Base-by-base conservation (phyloP, 192 early-diverging fungal genomes). In the Gaertneriomyces semiglobifer region DNA sequence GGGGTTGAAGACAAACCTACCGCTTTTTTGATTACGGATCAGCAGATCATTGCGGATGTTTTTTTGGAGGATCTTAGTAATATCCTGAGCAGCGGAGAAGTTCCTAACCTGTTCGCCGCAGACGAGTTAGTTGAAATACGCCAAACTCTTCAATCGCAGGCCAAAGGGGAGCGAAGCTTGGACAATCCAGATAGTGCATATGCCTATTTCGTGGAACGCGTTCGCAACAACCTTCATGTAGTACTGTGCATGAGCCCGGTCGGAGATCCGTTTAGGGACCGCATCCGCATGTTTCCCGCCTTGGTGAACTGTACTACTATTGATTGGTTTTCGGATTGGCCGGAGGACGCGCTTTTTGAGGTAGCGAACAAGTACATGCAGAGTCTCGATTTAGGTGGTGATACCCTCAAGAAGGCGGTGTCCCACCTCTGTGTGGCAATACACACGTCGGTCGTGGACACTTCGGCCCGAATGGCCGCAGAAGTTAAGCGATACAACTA, bases 281-380 rank as follows among this genome's bases (percentile, higher is more conserved):
- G 83, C 45, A 67, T 83, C 16, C 66, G 83, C 40, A 85, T 85
- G 83, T 85, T 85, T 59, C 83, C 83, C 41, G 68, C 80, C 1
- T 16, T 85, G 5, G 72, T 85, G 12, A 85, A 85, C 65, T 85
- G 83, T 60, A 76, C 74, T 19, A 82, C 80, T 38, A 85, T 85
- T 53, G 83, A 85, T 57, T 85, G 77, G 77, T 85, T 85, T 63
- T 79, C 80, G 6, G 83, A 85, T 55, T 85, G 83, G 83, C 80
- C 78, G 9, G 84, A 86, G 67, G 81, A 81, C 56, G 78, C 81
- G 3, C 70, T 84, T 42, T 42, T 79, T 45, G 81, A 83, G 72
- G 83, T 85, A 25, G 79, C 84, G 7, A 53, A 68, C 8, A 81
- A 78, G 54, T 85, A 84, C 63, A 58, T 85, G 4, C 75, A 80